Evolutionary conservation across 2,329 filamentous ascomycete species (phyloP), one percentile per base, ranked within the genome.

Genomic region (Fusarium robinianum): DNA sequence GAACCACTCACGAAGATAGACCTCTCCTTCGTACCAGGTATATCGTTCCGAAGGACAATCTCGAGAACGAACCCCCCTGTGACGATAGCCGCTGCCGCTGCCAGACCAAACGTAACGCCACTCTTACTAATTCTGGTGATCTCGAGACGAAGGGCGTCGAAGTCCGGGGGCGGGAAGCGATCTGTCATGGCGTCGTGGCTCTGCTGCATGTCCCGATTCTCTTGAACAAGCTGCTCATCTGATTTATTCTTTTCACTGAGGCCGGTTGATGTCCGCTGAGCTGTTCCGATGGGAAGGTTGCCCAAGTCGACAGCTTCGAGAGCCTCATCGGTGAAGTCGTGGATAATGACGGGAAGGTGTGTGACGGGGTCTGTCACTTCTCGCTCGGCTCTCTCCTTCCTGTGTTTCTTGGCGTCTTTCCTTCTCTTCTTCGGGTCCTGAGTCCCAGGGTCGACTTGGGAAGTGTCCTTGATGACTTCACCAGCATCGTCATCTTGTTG

Each of bases 281-380:
- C 57, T 2, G 63, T 56, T 3, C 70, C 72, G 12, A 69, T 37
- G 40, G 66, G n/a, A 47, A 65, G 53, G 5, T 67, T 53, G 29
- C 68, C 65, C 12, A 46, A 38, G 8, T 63, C 60, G 12, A 66
- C 51, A 6, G 65, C 56, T 11, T 70, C 60, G 9, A 88, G 69
- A 38, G 85, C 81, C 25, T 80, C 77, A 18, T 77, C 73, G 1
- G 84, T 87, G 57, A 83, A 83, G 60, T 88, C 85, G 60, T 86
- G 82, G 23, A 88, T 84, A 23, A 69, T 72, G 33, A 88, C 76
- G 2, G 84, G 84, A 3, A 88, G 72, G 65, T 88, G 85, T 2
- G 85, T 89, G 25, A 88, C 76, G 0, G 85, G 85, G 58, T 89
- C 85, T 2, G 84, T 88, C 32, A 88, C 85, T 61, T 85, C 75